Evolutionary conservation across 306 rosid species (phyloP).

Genomic region (Fragaria vesca): DNA sequence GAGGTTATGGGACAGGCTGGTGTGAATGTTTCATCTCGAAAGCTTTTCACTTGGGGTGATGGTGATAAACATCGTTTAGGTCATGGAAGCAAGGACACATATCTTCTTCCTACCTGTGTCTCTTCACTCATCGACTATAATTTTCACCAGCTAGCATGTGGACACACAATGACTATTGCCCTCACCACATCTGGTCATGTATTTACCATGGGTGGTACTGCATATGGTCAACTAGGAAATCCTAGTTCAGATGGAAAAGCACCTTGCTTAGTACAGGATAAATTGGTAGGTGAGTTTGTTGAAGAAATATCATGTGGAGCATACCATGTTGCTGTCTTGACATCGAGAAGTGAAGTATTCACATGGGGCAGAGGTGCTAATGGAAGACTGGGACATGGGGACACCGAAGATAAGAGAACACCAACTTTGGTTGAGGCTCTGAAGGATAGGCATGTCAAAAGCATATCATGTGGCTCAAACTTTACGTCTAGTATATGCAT

Average conservation of each 20-base stretch:
- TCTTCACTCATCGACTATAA: constrained; percentile 75
- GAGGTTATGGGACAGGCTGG: constrained; percentile 60
- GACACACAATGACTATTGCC: constrained; percentile 74
- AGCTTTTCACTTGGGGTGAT: constrained; percentile 95
- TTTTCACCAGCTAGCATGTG: constrained; percentile 88
- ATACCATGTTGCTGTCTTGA: constrained; percentile 74
- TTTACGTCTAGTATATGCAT: constrained; percentile 83
- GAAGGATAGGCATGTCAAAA: constrained; percentile 78
- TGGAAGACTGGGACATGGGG: constrained; percentile 96
- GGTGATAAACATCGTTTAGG: constrained; percentile 90
- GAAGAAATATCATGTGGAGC: constrained; percentile 90
- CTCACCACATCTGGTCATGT: constrained; percentile 93
- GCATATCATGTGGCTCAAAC: constrained; percentile 74
- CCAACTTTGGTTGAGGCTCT: constrained; percentile 89
- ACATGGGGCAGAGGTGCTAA: constrained; percentile 97
- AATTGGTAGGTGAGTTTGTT: constrained; percentile 78
- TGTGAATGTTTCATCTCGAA: constrained; percentile 48
- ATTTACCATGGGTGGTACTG: constrained; percentile 74
- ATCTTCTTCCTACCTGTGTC: constrained; percentile 83
- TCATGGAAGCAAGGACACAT: constrained; percentile 74
- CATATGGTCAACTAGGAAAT: constrained; percentile 84
- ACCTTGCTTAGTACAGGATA: constrained; percentile 81
- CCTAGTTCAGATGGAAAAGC: constrained; percentile 73
- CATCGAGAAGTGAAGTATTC: constrained; percentile 90
- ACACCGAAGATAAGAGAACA: constrained; percentile 54